A percentile compares a stretch with the other conserved stretches of the same genome.
These are phyloP conservation scores for Teratosphaeriaceae sp. DNA, from an alignment of 2,329 filamentous ascomycete genomes.

Conservation along the genomic window DNA sequence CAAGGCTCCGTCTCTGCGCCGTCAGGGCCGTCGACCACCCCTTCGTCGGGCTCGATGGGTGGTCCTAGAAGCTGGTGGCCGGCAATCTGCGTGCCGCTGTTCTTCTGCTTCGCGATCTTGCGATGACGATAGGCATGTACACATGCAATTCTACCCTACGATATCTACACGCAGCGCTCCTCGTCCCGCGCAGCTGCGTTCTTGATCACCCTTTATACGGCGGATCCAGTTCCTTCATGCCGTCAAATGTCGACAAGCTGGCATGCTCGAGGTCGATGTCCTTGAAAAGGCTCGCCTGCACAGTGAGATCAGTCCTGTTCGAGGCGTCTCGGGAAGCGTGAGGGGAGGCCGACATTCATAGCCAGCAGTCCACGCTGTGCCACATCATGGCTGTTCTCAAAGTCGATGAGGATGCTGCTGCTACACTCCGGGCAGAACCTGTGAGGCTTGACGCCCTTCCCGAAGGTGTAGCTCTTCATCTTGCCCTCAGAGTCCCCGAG, in stretches of 20 bases:
- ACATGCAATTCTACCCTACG: no score
- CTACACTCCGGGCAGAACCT: conserved; percentile 20
- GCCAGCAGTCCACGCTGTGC: conserved; percentile 8
- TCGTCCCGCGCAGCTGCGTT: no score
- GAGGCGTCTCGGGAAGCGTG: not conserved
- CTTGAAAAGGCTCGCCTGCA: conserved; percentile 10
- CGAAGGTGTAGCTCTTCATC: conserved; percentile 15
- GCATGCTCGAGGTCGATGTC: conserved; percentile 12
- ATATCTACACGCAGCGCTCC: no score
- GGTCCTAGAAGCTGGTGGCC: no score
- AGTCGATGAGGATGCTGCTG: conserved; percentile 20
- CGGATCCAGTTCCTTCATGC: conserved; percentile 8
- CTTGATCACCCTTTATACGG: conserved; percentile 3
- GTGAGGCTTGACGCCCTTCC: conserved; percentile 15
- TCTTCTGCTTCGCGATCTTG: no score
- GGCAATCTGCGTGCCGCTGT: no score
- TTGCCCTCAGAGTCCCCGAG: conserved; percentile 10
- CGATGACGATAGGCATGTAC: no score
- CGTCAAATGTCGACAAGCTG: conserved; percentile 9
- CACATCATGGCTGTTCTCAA: conserved; percentile 7
- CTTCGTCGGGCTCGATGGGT: no score
- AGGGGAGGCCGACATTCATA: conserved; percentile 11
- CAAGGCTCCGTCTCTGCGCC: no score
- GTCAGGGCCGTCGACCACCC: no score
- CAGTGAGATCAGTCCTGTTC: not conserved